Base-by-base conservation (phyloP, 169 alveolate species). In the Plasmodium vinckei region DNA sequence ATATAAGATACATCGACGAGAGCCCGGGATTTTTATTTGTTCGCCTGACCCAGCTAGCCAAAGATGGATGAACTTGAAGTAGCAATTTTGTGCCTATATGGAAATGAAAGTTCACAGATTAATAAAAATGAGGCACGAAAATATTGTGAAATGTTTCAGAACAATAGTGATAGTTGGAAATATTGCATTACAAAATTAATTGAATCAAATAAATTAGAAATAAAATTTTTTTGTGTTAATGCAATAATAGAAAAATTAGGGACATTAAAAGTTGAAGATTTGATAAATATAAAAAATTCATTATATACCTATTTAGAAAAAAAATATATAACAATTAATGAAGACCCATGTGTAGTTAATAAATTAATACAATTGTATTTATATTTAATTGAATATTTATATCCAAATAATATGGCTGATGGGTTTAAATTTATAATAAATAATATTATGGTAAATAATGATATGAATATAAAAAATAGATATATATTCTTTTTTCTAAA, bases 11-110 rank as follows among this genome's bases (percentile, higher is more conserved):
- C 5, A 33, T 33, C 42, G 42, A 33, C 42, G 7, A 33, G 42
- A 33, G 42, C 0, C 5, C 5, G 42, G 5, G 42, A 33, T 33
- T 33, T 33, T 3, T 33, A 33, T 33, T 33, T 33, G 42, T 33
- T 33, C 51, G 15, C 70, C 17, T 61, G 25, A 61, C 46, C 47
- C 53, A 21, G n/a, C 54, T 9, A 64, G 53, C 15, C 53, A 49
- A 17, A 64, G 42, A 82, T 82, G 90, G 90, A 82, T 44, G 84
- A 82, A 3, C 72, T 82, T 15, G 90, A 82, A 71, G 90, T 82
- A 23, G 90, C 90, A 9, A 82, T 82, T 53, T 56, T 82, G 72
- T 67, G 90, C 75, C 72, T 82, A 21, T 82, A 82, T 46, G 90
- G 90, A 33, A 82, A 53, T 39, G 72, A 82, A 39, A n/a, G 39